Percentiles rank a stretch among this genome's conserved stretches.
Evolutionary conservation across 352 stramenopile species (phyloP).

Genomic region (Phytophthora multivora): DNA sequence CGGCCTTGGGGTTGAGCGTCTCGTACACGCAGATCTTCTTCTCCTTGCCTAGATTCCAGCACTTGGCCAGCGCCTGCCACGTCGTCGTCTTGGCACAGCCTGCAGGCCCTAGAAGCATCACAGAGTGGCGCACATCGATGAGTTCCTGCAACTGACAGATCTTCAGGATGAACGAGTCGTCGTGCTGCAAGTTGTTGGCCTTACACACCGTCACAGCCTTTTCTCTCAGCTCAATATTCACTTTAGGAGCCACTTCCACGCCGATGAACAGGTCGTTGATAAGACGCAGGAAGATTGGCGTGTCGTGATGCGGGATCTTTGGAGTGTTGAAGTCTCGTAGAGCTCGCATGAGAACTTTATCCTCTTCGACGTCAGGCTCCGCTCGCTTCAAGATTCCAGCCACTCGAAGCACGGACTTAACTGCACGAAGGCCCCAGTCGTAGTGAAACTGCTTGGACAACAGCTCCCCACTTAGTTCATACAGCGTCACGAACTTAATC

Average conservation of each 20-base stretch:
- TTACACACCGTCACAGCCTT: conserved; percentile 94
- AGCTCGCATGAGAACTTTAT: conserved; percentile 88
- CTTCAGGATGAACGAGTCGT: conserved; percentile 88
- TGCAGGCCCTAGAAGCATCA: conserved; percentile 85
- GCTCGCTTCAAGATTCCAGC: conserved; percentile 86
- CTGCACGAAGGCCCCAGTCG: conserved; percentile 89
- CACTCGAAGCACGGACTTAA: conserved; percentile 89
- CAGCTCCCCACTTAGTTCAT: conserved; percentile 83
- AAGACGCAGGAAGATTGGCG: conserved; percentile 86
- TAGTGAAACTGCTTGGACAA: conserved; percentile 93
- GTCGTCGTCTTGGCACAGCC: conserved; percentile 88
- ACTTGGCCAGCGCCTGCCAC: conserved; percentile 86
- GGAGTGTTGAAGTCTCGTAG: conserved; percentile 89
- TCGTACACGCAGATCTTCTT: conserved; percentile 91
- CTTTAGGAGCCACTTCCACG: conserved; percentile 93
- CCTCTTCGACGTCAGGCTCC: conserved; percentile 82
- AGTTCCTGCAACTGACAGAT: conserved; percentile 88
- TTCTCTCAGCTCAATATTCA: conserved; percentile 92
- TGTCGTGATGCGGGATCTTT: conserved; percentile 89
- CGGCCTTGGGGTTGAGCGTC: conserved; percentile 88
- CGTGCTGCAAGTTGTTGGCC: conserved; percentile 82
- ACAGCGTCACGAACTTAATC: conserved; percentile 94
- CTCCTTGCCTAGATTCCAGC: conserved; percentile 88
- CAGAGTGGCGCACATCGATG: conserved; percentile 88
- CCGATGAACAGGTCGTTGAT: conserved; percentile 93